phyloP scores from a whole-genome alignment of 768 basidiomycete genomes.

The Megacollybia marginata region DNA sequence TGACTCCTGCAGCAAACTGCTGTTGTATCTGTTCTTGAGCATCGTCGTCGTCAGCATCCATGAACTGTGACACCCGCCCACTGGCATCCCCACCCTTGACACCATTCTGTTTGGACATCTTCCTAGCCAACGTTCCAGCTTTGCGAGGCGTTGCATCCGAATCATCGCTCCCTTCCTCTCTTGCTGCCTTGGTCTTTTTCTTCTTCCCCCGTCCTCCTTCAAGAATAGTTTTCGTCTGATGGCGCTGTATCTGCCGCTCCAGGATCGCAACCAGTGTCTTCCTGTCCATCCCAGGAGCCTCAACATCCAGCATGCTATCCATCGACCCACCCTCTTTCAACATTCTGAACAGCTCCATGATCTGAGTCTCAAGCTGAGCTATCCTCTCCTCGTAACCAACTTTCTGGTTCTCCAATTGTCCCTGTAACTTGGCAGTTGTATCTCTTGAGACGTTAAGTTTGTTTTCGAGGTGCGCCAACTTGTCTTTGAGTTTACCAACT shows the following conservation, averaged over 20 bases:
- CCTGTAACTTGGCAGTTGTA: conserved; percentile 67
- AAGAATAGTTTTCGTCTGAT: conserved; percentile 77
- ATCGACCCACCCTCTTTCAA: conserved; percentile 77
- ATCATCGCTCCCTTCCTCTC: conserved; percentile 21
- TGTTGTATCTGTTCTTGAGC: conserved; percentile 85
- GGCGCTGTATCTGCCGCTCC: conserved; percentile 76
- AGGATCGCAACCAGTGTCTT: conserved; percentile 73
- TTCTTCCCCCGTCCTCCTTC: conserved; percentile 54
- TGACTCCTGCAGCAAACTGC: conserved; percentile 69
- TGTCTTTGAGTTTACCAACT: conserved; percentile 72
- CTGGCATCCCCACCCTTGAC: conserved; percentile 17
- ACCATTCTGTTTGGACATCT: conserved; percentile 23
- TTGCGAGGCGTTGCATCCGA: conserved; percentile 54
- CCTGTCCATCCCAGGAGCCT: conserved; percentile 63
- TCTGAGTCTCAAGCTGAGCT: conserved; percentile 83
- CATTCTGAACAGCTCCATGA: conserved; percentile 92
- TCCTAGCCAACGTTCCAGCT: conserved; percentile 28
- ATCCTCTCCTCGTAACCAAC: conserved; percentile 79
- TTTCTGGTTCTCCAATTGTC: conserved; percentile 73
- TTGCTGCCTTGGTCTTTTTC: conserved; percentile 19
- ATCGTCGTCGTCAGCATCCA: conserved; percentile 82
- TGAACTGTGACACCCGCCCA: conserved; percentile 72
- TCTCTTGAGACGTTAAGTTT: conserved; percentile 74
- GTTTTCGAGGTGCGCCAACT: conserved; percentile 64
- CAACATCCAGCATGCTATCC: conserved; percentile 67